Evolutionary conservation across 129 eudicot genomes (phyloP).

Genomic region (Cynara cardunculus): DNA sequence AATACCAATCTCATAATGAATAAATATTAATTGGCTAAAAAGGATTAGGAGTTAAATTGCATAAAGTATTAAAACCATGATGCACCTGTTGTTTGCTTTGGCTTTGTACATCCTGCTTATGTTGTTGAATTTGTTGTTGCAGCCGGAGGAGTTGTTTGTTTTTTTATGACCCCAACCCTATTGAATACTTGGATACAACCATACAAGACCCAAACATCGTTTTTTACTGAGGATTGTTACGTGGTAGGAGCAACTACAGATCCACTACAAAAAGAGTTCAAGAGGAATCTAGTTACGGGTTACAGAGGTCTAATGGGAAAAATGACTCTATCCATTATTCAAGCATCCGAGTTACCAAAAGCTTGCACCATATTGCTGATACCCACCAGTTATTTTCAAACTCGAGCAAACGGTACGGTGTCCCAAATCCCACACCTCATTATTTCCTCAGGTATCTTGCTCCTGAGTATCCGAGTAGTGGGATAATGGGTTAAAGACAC

Average conservation of each 20-base stretch:
- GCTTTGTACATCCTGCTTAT: background rate
- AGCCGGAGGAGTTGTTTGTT: slow-evolving; percentile 54
- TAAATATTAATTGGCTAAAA: too few relatives aligned
- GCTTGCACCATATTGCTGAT: background rate
- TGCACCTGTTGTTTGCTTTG: background rate
- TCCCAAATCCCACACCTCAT: background rate
- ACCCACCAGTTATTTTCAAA: background rate
- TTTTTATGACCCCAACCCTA: slow-evolving; percentile 63
- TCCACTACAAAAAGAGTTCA: slow-evolving; percentile 34
- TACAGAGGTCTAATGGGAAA: slow-evolving; percentile 39
- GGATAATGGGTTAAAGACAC: background rate
- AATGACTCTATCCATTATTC: slow-evolving; percentile 32
- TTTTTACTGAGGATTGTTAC: slow-evolving; percentile 53
- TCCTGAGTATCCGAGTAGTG: background rate
- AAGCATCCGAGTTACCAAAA: slow-evolving; percentile 37
- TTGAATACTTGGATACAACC: slow-evolving; percentile 33
- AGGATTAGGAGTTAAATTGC: background rate
- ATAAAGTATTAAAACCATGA: background rate
- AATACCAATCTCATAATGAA: background rate
- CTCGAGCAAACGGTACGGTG: slow-evolving; percentile 5
- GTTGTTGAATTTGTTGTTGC: background rate
- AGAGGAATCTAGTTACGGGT: slow-evolving; percentile 25
- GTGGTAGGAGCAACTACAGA: background rate
- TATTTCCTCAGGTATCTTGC: slow-evolving; percentile 11
- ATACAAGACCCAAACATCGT: slow-evolving; percentile 37